Percentiles rank a stretch among this genome's conserved stretches.
Conservation (phyloP, 2,329 filamentous ascomycete species). For the Talaromyces sp. region DNA sequence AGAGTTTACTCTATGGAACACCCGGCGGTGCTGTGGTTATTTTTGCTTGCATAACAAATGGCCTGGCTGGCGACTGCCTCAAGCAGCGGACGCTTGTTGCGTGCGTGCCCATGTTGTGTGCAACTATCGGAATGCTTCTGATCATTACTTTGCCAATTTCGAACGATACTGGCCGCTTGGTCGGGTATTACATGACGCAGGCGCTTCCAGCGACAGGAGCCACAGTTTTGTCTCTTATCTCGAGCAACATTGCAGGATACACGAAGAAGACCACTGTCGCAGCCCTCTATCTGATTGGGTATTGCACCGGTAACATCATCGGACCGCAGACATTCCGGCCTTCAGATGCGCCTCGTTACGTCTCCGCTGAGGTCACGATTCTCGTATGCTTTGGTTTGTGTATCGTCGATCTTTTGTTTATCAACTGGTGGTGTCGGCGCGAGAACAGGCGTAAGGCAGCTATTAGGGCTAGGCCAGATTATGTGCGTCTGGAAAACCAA, state of each 20-base stretch:
- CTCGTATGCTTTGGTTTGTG: slow-evolving; percentile 20
- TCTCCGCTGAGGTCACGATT: slow-evolving; percentile 19
- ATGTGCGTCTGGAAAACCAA: slow-evolving; percentile 57
- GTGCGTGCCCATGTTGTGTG: neutral
- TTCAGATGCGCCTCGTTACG: slow-evolving; percentile 47
- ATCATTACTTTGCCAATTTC: slow-evolving; percentile 50
- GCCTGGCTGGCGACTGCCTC: neutral
- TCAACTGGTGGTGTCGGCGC: slow-evolving; percentile 51
- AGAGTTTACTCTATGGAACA: neutral
- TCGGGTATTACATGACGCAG: slow-evolving; percentile 58
- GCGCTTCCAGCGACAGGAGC: slow-evolving; percentile 54
- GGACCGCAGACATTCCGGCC: slow-evolving; percentile 51
- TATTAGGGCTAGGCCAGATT: slow-evolving; percentile 46
- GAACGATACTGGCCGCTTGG: slow-evolving; percentile 49
- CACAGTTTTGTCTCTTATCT: slow-evolving; percentile 53
- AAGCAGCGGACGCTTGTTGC: neutral
- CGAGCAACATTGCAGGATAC: slow-evolving; percentile 49
- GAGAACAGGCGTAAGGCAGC: slow-evolving; percentile 54
- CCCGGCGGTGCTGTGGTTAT: neutral
- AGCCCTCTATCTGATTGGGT: slow-evolving; percentile 37
- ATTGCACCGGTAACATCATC: slow-evolving; percentile 47
- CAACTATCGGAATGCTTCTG: neutral
- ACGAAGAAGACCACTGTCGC: slow-evolving; percentile 45
- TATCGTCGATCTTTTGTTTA: slow-evolving; percentile 51
- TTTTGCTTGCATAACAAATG: neutral